Conservation (phyloP, 2,329 filamentous ascomycete species). For the Calonectria ilicicola region DNA sequence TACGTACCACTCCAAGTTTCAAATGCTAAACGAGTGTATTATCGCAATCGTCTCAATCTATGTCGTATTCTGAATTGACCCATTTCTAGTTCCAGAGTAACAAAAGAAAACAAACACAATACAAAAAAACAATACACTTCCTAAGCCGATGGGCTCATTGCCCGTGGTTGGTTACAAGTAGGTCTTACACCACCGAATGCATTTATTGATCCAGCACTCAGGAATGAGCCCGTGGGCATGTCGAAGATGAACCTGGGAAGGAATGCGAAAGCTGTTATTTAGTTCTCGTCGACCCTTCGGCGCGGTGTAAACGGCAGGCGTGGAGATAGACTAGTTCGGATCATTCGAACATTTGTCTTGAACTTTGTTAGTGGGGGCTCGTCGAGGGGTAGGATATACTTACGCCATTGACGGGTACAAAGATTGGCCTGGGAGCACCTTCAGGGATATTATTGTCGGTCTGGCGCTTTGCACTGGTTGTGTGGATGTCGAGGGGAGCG, state of each 20-base stretch:
- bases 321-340: neutral
- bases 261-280: neutral
- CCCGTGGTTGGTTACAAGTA: neutral
- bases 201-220: too few species aligned
- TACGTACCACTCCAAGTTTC: neutral
- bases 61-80: neutral
- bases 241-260: neutral
- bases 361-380: neutral
- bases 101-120: neutral
- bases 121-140: too few species aligned
- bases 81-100: neutral
- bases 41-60: neutral
- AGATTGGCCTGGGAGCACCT: conserved; percentile 4
- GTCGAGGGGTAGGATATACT: neutral
- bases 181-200: neutral
- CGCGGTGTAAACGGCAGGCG: neutral
- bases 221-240: neutral
- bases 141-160: neutral
- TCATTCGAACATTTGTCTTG: neutral
- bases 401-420: conserved; percentile 9
- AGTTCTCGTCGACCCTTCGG: neutral
- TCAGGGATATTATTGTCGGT: neutral
- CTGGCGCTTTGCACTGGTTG: neutral
- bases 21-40: neutral
- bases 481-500: neutral